Conservation (phyloP, 2,329 filamentous ascomycete species). For the Bipolaris sorokiniana region DNA sequence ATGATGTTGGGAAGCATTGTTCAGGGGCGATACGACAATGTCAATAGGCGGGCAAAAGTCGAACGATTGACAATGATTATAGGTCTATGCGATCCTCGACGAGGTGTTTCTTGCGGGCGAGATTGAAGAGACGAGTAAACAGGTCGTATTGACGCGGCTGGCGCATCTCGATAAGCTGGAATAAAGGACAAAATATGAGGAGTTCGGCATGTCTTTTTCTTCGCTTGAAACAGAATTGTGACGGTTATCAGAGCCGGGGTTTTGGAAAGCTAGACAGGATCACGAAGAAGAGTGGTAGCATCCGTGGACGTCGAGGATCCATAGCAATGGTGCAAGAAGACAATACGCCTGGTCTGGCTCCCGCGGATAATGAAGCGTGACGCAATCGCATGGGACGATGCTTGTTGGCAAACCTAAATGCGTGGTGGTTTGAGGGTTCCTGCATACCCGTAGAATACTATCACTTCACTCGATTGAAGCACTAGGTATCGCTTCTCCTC, state of each 20-base stretch:
- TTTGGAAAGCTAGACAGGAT: neutral
- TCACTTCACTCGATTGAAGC: neutral
- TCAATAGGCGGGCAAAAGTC: neutral
- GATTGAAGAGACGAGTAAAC: slow-evolving; percentile 98
- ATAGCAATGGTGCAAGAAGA: neutral
- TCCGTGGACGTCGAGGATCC: neutral
- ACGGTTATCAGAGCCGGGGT: neutral
- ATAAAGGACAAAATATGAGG: slow-evolving; percentile 49
- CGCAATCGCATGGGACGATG: neutral
- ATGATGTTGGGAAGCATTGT: neutral
- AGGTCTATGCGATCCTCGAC: slow-evolving; percentile 97
- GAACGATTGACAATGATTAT: slow-evolving; percentile 21
- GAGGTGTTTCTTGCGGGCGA: slow-evolving; percentile 98
- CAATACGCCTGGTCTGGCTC: neutral
- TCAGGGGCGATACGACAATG: neutral
- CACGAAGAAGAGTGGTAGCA: neutral
- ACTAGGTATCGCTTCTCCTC: neutral
- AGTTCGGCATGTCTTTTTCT: neutral
- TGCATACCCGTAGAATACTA: neutral
- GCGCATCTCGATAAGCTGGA: slow-evolving; percentile 98
- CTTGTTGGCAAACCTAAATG: neutral
- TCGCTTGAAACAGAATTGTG: neutral
- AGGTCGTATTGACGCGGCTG: slow-evolving; percentile 90
- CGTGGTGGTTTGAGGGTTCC: neutral
- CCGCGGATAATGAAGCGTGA: neutral